Evolutionary conservation across 805 yeast genomes (phyloP), one percentile per base, ranked within the genome.

Genomic region (Yarrowia hollandica): DNA sequence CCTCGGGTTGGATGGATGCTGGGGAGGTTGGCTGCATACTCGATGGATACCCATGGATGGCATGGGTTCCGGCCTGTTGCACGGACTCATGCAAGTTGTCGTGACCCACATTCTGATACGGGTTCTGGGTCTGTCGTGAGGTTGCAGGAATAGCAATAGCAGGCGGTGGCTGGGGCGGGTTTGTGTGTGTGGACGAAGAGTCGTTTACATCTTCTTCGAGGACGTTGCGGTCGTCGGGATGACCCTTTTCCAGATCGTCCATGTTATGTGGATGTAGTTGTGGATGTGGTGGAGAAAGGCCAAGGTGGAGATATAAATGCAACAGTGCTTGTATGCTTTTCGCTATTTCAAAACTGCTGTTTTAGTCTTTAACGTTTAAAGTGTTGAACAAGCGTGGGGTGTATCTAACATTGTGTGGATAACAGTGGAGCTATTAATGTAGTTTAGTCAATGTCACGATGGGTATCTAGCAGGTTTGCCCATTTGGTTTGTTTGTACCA

Each of bases 161-260:
- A 2, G 58, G 58, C 18, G 58, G 58, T 18, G 44, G 58, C 34
- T 52, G 58, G 26, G 58, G 55, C 12, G 55, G 38, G 22, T 28
- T 19, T 44, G 52, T 44, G 26, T 44, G 34, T 14, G 52, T 44
- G 22, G 48, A 41, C 22, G 33, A 25, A 14, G 37, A 19, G 26
- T 44, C 54, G 39, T 19, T 8, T 25, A 5, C 10, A 18, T 48
- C 55, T 15, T 48, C 39, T 5, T 30, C 25, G 18, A 8, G 26
- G 21, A 22, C 25, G 25, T 11, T 11, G 15, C 4, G 26, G 9
- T 22, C 16, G 28, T 48, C 39, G 23, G 30, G 5, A 3, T 19
- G 55, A n/a, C 55, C 55, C 39, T 48, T 48, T 48, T 48, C 55
- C 39, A 48, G 19, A 21, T 46, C 54, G 38, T 33, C 55, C 39